Evolutionary conservation across 1,139 yeast species (phyloP).

Genomic region (Meyerozyma guilliermondii): DNA sequence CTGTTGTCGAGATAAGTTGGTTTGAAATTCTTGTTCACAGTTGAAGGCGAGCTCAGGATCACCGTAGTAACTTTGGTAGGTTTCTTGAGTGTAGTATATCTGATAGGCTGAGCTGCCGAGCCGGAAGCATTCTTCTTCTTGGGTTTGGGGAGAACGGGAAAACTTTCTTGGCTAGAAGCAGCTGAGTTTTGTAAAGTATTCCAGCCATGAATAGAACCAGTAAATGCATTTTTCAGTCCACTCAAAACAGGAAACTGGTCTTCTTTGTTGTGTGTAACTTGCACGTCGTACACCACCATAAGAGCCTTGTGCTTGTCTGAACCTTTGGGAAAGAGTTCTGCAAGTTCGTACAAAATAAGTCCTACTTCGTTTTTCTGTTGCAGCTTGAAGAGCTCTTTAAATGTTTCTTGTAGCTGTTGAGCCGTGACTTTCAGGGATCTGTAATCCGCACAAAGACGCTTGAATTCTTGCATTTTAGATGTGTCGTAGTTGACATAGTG

Average conservation of each 20-base stretch:
- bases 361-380: slow-evolving; percentile 43
- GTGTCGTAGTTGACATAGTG: slow-evolving; percentile 61
- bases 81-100: slow-evolving; percentile 37
- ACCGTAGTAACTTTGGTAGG: slow-evolving; percentile 9
- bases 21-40: slow-evolving; percentile 18
- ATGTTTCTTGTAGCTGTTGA: slow-evolving; percentile 43
- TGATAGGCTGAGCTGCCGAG: slow-evolving; percentile 23
- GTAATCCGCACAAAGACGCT: slow-evolving; percentile 44
- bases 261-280: slow-evolving; percentile 15
- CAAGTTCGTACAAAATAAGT: slow-evolving; percentile 50
- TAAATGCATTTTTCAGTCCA: slow-evolving; percentile 10
- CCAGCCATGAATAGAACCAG: slow-evolving; percentile 5
- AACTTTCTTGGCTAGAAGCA: slow-evolving; percentile 26
- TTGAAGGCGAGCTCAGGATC: slow-evolving; percentile 10
- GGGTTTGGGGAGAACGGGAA: slow-evolving; percentile 52
- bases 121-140: slow-evolving; percentile 15
- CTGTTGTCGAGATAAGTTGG: slow-evolving; percentile 12
- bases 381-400: slow-evolving; percentile 45
- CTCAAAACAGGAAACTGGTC: slow-evolving; percentile 33
- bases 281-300: slow-evolving; percentile 19
- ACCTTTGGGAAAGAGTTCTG: slow-evolving; percentile 45
- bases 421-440: slow-evolving; percentile 45
- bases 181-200: slow-evolving; percentile 6
- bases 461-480: slow-evolving; percentile 44
- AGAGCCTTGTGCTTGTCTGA: slow-evolving; percentile 25